phyloP scores from a whole-genome alignment of 2,329 filamentous ascomycete species.

The Magnaporthiopsis rhizophila region DNA sequence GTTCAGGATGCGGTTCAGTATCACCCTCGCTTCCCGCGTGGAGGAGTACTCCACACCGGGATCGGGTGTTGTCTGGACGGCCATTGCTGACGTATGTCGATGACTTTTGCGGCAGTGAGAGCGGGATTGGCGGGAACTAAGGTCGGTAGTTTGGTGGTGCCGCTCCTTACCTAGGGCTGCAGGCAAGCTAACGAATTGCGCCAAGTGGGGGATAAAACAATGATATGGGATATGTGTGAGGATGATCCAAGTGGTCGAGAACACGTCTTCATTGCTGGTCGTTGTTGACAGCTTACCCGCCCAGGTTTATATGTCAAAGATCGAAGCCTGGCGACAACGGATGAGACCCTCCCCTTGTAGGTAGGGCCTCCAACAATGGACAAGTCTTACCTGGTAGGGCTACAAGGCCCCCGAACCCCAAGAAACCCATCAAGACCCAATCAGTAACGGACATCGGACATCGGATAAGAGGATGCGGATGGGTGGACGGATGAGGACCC shows the following conservation, averaged over 20 bases:
- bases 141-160: no score
- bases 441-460: neutral
- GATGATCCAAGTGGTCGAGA: neutral
- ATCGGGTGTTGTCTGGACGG: neutral
- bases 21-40: constrained; percentile 11
- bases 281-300: neutral
- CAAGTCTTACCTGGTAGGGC: neutral
- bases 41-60: constrained; percentile 12
- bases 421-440: neutral
- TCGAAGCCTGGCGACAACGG: neutral
- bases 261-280: neutral
- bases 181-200: neutral
- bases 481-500: neutral
- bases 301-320: neutral
- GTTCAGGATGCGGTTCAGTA: constrained; percentile 16
- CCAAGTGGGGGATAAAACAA: neutral
- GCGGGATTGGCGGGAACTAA: no score
- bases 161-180: neutral
- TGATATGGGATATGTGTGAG: neutral
- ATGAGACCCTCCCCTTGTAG: neutral
- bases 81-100: neutral
- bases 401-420: neutral
- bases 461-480: neutral
- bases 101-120: no score
- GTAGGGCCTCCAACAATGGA: neutral